Evolutionary conservation across 2,329 filamentous ascomycete species (phyloP).

Genomic region (Colletotrichum lini): DNA sequence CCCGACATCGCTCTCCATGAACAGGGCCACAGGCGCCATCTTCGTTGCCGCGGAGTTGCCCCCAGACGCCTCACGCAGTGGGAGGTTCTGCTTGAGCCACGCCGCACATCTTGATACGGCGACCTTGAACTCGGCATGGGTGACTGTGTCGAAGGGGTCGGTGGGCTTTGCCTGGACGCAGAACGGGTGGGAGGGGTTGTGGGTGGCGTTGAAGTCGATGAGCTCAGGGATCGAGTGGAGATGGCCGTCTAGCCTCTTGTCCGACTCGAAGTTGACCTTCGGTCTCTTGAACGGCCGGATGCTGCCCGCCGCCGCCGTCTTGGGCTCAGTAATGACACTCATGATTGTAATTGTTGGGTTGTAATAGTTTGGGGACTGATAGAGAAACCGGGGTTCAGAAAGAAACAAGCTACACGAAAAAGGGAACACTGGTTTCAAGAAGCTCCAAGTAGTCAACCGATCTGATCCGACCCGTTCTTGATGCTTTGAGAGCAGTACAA

Average conservation of each 20-base stretch:
- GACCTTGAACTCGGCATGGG: constrained; percentile 43
- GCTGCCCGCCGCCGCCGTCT: background rate
- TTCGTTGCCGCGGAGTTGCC: background rate
- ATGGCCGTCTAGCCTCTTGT: constrained; percentile 35
- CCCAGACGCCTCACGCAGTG: background rate
- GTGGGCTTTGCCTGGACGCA: constrained; percentile 46
- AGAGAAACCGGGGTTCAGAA: too few relatives aligned
- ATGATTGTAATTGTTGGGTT: too few relatives aligned
- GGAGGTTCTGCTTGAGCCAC: constrained; percentile 43
- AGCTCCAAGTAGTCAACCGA: background rate
- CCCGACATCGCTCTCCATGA: constrained; percentile 49
- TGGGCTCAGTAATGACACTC: too few relatives aligned
- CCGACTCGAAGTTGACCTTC: constrained; percentile 42
- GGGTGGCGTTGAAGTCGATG: constrained; percentile 48
- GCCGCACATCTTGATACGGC: constrained; percentile 43
- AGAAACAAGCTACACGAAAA: too few relatives aligned
- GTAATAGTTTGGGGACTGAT: background rate
- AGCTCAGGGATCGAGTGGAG: constrained; percentile 46
- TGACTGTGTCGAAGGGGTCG: constrained; percentile 38
- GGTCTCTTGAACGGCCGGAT: constrained; percentile 41
- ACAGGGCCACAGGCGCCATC: constrained; percentile 46
- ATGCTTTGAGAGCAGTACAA: background rate
- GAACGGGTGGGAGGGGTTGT: constrained; percentile 47
- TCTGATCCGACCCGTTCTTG: background rate
- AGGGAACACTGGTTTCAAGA: background rate